Conservation (phyloP, 208 protist species). For the Wallacemonas sp. region DNA sequence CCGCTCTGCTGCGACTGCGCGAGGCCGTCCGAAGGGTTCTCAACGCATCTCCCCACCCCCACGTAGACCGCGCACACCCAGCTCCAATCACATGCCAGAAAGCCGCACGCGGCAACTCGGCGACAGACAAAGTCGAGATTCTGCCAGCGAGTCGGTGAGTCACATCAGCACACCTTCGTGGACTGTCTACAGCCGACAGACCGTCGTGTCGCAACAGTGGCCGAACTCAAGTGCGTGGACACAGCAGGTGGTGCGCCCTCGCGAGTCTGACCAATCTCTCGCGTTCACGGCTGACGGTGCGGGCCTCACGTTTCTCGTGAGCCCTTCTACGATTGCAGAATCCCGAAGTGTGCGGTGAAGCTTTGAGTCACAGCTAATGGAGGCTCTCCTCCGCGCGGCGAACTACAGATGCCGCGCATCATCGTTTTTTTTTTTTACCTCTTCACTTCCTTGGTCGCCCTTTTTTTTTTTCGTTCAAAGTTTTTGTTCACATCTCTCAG, state of each 20-base stretch:
- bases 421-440: not conserved
- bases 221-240: too few species aligned
- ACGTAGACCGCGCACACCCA: too few species aligned
- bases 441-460: not conserved
- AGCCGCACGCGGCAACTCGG: not conserved
- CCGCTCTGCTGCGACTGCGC: too few species aligned
- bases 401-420: not conserved
- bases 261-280: not conserved
- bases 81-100: too few species aligned
- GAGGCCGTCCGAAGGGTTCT: too few species aligned
- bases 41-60: too few species aligned
- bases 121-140: too few species aligned
- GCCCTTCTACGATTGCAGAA: not conserved
- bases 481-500: not conserved
- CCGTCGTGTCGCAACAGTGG: too few species aligned
- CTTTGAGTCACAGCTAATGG: too few species aligned
- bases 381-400: too few species aligned
- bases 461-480: not conserved
- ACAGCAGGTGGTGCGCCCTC: not conserved
- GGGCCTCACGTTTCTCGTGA: conserved; percentile 3
- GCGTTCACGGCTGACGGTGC: not conserved
- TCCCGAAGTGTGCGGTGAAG: not conserved
- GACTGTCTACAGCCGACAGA: conserved; percentile 1
- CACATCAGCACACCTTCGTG: conserved; percentile 2
- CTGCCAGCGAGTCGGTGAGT: not conserved